These are phyloP conservation scores for Colletotrichum sp. DNA, from an alignment of 2,329 filamentous ascomycete species.

Conservation along the genomic window DNA sequence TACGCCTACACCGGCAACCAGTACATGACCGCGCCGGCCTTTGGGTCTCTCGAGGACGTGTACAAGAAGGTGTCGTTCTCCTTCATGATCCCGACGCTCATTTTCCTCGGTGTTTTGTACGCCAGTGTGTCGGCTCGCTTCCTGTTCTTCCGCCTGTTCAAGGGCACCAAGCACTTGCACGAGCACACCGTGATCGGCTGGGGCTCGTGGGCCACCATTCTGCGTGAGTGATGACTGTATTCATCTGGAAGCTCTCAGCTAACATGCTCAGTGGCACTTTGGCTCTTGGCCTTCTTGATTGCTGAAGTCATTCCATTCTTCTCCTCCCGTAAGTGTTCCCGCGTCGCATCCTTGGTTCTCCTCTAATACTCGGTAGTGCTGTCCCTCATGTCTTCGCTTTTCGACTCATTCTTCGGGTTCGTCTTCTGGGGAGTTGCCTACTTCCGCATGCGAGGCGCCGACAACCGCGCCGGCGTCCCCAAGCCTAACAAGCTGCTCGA, in stretches of 20 bases:
- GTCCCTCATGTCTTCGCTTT: conserved; percentile 85
- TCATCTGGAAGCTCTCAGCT: background rate
- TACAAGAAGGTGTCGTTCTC: conserved; percentile 91
- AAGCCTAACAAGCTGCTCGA: conserved; percentile 57
- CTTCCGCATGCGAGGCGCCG: conserved; percentile 74
- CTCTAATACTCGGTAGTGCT: conserved; percentile 53
- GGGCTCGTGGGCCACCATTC: conserved; percentile 77
- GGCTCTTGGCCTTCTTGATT: conserved; percentile 91
- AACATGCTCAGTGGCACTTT: conserved; percentile 59
- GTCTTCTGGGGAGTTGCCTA: conserved; percentile 92
- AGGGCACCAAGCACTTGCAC: conserved; percentile 75
- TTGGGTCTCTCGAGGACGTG: conserved; percentile 78
- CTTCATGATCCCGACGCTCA: conserved; percentile 94
- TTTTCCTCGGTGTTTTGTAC: conserved; percentile 91
- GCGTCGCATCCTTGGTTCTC: fast-evolving
- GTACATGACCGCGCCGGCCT: conserved; percentile 87
- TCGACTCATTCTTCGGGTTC: conserved; percentile 93
- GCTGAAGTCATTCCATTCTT: conserved; percentile 95
- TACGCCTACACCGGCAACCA: conserved; percentile 90
- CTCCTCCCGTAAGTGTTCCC: conserved; percentile 64
- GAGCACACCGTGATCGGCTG: conserved; percentile 84
- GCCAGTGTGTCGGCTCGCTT: conserved; percentile 90
- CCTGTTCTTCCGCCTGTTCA: conserved; percentile 89
- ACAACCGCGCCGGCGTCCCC: conserved; percentile 60
- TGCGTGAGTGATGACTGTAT: conserved; percentile 48